Base-by-base conservation (phyloP, 2,329 filamentous ascomycete genomes). In the Colletotrichum sp. region DNA sequence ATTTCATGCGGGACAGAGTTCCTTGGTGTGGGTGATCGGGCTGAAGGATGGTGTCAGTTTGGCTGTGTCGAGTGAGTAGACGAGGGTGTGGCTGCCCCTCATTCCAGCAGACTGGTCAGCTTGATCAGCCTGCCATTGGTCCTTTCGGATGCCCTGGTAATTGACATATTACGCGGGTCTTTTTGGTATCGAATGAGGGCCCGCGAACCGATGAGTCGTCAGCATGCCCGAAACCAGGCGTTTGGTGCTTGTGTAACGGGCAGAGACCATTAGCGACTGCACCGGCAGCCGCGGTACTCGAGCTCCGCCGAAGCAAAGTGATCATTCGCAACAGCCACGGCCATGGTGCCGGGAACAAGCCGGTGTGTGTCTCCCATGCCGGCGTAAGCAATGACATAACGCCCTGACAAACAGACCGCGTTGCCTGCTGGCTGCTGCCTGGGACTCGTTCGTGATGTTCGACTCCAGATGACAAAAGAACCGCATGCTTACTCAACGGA, bases 311-410 rank as follows among this genome's bases (percentile, higher is more conserved):
- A 21, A 36, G 24, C n/a, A n/a, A 18, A n/a, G 24, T 65, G 26
- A 30, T 32, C 44, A 12, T 49, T 39, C 52, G 36, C 24, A 32
- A 68, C 26, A 18, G 18, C 64, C 44, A 36, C 16, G 26, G 36
- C 28, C 21, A 52, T 49, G 13, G 73, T 18, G 44, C 57, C 36
- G 36, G 68, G n/a, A 16, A 21, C 64, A 65, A 65, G 21, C 32
- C 59, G 16, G 34, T 60, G 26, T 39, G 30, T n/a, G 16, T 32
- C 36, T 55, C 30, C 32, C 32, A 55, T 24, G n/a, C 59, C 26
- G 57, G 59, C 15, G 74, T 76, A 76, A 76, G 74, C 74, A 65
- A 65, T 73, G 70, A 52, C 57, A 60, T 44, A 39, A 55, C 64
- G 36, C 52, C 15, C 59, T 52, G 70, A 73, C 44, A 69, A 18